Conservation (phyloP, 2,329 filamentous ascomycete species). For the Trichoderma simmonsii region DNA sequence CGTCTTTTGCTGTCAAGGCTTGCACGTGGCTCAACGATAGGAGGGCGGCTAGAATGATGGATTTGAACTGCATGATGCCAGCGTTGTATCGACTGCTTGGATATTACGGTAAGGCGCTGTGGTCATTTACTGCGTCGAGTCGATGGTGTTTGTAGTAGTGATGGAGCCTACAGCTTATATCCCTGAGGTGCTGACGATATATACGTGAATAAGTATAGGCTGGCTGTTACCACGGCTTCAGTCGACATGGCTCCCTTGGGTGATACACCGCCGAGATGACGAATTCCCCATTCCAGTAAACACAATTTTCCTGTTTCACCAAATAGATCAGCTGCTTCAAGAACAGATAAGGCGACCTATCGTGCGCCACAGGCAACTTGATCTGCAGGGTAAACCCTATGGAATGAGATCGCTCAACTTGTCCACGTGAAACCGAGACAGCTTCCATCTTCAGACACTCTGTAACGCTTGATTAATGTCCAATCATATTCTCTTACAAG, state of each 20-base stretch:
- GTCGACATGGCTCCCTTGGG: background rate
- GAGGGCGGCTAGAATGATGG: background rate
- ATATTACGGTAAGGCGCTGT: background rate
- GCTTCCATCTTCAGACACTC: background rate
- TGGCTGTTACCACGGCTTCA: background rate
- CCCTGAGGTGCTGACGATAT: background rate
- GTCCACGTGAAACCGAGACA: background rate
- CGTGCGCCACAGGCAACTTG: background rate
- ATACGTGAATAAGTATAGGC: background rate
- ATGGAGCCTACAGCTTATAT: background rate
- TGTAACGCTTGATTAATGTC: background rate
- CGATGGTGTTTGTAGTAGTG: background rate
- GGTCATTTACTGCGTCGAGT: background rate
- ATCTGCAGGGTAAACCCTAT: background rate
- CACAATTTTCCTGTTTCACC: background rate
- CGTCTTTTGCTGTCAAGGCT: background rate
- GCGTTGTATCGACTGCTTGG: background rate
- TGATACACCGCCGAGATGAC: background rate
- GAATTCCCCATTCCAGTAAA: background rate
- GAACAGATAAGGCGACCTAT: background rate
- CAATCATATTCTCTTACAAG: background rate
- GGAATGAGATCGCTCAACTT: background rate
- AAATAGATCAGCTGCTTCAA: background rate
- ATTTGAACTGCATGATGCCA: constrained; percentile 6
- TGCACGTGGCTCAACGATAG: background rate